Evolutionary conservation across 108 stramenopile species (phyloP).

Genomic region (Fragilaria radians): DNA sequence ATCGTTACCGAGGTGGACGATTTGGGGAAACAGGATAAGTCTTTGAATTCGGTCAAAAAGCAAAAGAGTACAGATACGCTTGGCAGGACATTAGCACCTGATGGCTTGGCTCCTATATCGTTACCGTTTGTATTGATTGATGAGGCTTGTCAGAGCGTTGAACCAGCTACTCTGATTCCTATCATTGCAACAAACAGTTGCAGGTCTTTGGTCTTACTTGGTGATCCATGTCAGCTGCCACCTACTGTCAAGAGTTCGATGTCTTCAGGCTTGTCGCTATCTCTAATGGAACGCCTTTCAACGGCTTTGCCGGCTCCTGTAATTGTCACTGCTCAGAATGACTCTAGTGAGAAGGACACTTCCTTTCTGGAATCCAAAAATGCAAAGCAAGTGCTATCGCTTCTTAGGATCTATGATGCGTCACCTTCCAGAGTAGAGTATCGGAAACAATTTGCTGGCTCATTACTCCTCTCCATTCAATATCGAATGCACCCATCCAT

Average conservation of each 20-base stretch:
- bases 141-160: conserved; percentile 90
- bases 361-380: conserved; percentile 57
- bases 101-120: conserved; percentile 66
- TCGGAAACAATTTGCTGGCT: conserved; percentile 71
- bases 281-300: conserved; percentile 78
- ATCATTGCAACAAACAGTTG: conserved; percentile 72
- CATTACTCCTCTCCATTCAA: conserved; percentile 82
- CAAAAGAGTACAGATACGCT: conserved; percentile 54
- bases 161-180: conserved; percentile 89
- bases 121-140: conserved; percentile 86
- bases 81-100: conserved; percentile 61
- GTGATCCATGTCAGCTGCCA: conserved; percentile 88
- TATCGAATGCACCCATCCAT: conserved; percentile 98
- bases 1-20: conserved; percentile 47
- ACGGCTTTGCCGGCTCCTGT: conserved; percentile 54
- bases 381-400: conserved; percentile 58
- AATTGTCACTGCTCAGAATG: conserved; percentile 54
- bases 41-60: conserved; percentile 5
- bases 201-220: conserved; percentile 72
- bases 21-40: conserved; percentile 9
- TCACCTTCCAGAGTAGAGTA: conserved; percentile 31
- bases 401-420: conserved; percentile 13
- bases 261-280: conserved; percentile 55
- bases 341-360: conserved; percentile 37
- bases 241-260: conserved; percentile 65